phyloP scores from a whole-genome alignment of 768 basidiomycete species.

The Coprinopsis cinerea region DNA sequence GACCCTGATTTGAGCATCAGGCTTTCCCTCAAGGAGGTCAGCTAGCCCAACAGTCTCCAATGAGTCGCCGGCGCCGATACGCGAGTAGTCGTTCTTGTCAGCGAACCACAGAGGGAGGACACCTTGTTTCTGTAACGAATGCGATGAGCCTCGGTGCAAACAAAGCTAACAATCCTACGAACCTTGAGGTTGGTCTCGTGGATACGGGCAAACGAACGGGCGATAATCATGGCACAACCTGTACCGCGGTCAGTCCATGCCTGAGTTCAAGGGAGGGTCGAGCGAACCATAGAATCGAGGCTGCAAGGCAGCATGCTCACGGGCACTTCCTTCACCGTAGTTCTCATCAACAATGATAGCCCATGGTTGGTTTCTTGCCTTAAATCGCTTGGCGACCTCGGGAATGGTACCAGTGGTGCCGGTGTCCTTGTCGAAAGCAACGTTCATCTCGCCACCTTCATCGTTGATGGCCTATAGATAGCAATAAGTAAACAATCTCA shows the following conservation, averaged over 20 bases:
- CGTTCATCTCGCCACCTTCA: conserved; percentile 89
- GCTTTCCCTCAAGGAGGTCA: conserved; percentile 49
- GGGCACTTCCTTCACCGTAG: conserved; percentile 95
- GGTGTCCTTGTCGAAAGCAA: conserved; percentile 75
- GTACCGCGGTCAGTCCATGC: neutral
- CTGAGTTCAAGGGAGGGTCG: neutral
- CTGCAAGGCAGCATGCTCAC: conserved; percentile 96
- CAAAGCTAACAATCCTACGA: conserved; percentile 11
- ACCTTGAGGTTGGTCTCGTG: conserved; percentile 98
- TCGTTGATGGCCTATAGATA: conserved; percentile 79
- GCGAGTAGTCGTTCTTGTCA: conserved; percentile 78
- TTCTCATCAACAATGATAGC: conserved; percentile 93
- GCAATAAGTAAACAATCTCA: neutral
- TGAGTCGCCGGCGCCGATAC: conserved; percentile 76
- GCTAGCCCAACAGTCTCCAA: conserved; percentile 82
- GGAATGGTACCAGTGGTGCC: conserved; percentile 77
- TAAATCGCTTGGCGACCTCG: conserved; percentile 83
- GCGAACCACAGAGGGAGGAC: conserved; percentile 92
- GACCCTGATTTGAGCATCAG: conserved; percentile 44
- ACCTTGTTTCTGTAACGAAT: conserved; percentile 80
- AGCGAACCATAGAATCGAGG: conserved; percentile 83
- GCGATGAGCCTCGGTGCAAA: conserved; percentile 5
- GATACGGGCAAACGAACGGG: conserved; percentile 94
- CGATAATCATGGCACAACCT: conserved; percentile 86
- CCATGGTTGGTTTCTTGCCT: conserved; percentile 82